Conservation (phyloP, 2,329 filamentous ascomycete species). For the Exophiala oligosperma region DNA sequence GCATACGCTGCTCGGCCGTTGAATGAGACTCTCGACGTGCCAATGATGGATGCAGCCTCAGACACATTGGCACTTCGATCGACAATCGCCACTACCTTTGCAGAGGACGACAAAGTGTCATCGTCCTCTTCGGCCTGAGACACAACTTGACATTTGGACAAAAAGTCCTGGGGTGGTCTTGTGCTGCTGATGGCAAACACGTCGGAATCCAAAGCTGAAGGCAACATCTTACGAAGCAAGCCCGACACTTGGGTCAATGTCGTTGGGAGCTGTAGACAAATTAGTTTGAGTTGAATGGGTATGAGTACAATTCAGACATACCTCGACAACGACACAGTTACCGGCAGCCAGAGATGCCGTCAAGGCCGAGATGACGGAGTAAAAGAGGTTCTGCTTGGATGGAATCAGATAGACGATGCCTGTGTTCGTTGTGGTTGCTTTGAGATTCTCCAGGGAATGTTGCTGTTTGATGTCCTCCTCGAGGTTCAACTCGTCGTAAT, state of each 20-base stretch:
- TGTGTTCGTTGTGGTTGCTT: conserved; percentile 5
- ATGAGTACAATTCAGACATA: conserved; percentile 10
- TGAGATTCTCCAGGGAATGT: conserved; percentile 1
- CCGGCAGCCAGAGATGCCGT: conserved; percentile 40
- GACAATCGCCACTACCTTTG: conserved; percentile 55
- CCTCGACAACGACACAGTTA: conserved; percentile 39
- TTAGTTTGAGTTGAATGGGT: neutral
- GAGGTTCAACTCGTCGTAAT: conserved; percentile 34
- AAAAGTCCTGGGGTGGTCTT: conserved; percentile 30
- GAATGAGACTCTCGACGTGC: conserved; percentile 56
- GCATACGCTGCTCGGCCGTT: conserved; percentile 60
- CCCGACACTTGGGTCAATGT: conserved; percentile 9
- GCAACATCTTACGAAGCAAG: conserved; percentile 35
- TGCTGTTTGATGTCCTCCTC: conserved; percentile 23
- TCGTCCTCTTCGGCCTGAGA: conserved; percentile 25
- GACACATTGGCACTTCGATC: conserved; percentile 60
- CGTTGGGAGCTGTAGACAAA: conserved; percentile 8
- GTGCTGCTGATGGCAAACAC: conserved; percentile 47
- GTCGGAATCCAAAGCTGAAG: conserved; percentile 47
- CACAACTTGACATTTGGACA: conserved; percentile 37
- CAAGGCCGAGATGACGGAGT: conserved; percentile 35
- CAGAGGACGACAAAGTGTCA: conserved; percentile 34
- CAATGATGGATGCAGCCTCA: conserved; percentile 54
- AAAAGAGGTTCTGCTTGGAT: conserved; percentile 34
- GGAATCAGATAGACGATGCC: conserved; percentile 35